These are phyloP conservation scores for Penicillium palitans DNA, from an alignment of 2,329 filamentous ascomycete species.

Conservation along the genomic window DNA sequence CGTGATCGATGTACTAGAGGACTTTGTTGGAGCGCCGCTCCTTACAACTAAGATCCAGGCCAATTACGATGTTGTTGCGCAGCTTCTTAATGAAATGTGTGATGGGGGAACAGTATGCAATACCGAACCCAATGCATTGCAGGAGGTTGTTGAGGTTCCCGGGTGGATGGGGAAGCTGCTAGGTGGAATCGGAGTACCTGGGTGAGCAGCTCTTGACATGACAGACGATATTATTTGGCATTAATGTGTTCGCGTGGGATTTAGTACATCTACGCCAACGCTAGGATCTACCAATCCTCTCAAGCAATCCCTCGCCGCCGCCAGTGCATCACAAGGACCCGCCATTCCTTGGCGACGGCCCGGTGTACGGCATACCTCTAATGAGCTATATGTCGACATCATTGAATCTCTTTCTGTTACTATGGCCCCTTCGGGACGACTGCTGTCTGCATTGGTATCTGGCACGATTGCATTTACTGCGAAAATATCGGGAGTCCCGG, in stretches of 20 bases:
- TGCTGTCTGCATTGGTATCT: slow-evolving; percentile 81
- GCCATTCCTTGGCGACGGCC: slow-evolving; percentile 84
- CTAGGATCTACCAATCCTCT: slow-evolving; percentile 41
- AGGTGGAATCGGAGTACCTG: slow-evolving; percentile 80
- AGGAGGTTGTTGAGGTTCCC: slow-evolving; percentile 89
- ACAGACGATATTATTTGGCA: neutral
- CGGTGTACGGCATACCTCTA: slow-evolving; percentile 93
- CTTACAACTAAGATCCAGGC: slow-evolving; percentile 82
- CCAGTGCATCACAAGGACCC: slow-evolving; percentile 41
- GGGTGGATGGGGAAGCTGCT: slow-evolving; percentile 86
- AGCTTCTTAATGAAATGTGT: slow-evolving; percentile 93
- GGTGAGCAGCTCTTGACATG: slow-evolving; percentile 49
- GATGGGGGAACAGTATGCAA: slow-evolving; percentile 87
- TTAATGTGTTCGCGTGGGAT: neutral
- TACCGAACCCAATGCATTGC: slow-evolving; percentile 88
- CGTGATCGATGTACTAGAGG: slow-evolving; percentile 86
- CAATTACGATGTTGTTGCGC: slow-evolving; percentile 90
- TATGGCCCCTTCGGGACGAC: slow-evolving; percentile 83
- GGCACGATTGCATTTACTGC: slow-evolving; percentile 93
- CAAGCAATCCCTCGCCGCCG: slow-evolving; percentile 42
- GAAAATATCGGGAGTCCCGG: slow-evolving; percentile 91
- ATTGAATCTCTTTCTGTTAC: slow-evolving; percentile 87
- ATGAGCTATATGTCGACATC: slow-evolving; percentile 95
- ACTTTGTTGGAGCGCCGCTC: slow-evolving; percentile 86
- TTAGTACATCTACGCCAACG: slow-evolving; percentile 43